Conservation (phyloP, 116 monocot genomes). For the Trichopus zeylanicus region DNA sequence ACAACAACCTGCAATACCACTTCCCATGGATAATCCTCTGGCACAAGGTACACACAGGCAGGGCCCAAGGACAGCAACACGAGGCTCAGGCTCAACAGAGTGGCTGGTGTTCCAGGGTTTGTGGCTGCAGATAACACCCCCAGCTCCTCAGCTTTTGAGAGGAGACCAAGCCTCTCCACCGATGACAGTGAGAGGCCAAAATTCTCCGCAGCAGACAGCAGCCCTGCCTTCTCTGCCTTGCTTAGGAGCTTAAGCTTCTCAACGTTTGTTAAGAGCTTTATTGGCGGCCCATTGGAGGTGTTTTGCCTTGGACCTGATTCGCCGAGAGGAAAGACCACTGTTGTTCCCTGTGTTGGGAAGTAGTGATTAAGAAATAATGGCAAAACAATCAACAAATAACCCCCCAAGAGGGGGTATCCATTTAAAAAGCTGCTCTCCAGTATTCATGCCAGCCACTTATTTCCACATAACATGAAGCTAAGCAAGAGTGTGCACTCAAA, state of each 20-base stretch:
- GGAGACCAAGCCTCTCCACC: conserved; percentile 77
- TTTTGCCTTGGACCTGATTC: conserved; percentile 32
- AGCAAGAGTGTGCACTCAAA: no score
- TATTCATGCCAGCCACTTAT: no score
- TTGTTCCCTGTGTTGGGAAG: conserved; percentile 40
- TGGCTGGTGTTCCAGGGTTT: conserved; percentile 53
- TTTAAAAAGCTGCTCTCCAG: no score
- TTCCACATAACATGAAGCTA: no score
- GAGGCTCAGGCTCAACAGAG: conserved; percentile 53
- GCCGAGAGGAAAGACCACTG: conserved; percentile 59
- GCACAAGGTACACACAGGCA: conserved; percentile 54
- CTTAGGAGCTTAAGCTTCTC: conserved; percentile 87
- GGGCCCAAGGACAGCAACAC: conserved; percentile 54
- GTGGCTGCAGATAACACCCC: conserved; percentile 77
- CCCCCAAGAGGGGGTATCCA: no score
- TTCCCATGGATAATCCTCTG: conserved; percentile 58
- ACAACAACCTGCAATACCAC: conserved; percentile 59
- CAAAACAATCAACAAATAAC: no score
- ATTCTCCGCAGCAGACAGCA: conserved; percentile 76
- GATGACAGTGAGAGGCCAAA: conserved; percentile 68
- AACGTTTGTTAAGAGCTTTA: conserved; percentile 87
- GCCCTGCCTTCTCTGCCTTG: conserved; percentile 92
- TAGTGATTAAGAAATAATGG: no score
- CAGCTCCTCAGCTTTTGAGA: conserved; percentile 88
- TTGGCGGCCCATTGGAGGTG: conserved; percentile 23